Evolutionary conservation across 2,329 filamentous ascomycete species (phyloP), one percentile per base, ranked within the genome.

Genomic region (Myriosclerotinia duriaeana): DNA sequence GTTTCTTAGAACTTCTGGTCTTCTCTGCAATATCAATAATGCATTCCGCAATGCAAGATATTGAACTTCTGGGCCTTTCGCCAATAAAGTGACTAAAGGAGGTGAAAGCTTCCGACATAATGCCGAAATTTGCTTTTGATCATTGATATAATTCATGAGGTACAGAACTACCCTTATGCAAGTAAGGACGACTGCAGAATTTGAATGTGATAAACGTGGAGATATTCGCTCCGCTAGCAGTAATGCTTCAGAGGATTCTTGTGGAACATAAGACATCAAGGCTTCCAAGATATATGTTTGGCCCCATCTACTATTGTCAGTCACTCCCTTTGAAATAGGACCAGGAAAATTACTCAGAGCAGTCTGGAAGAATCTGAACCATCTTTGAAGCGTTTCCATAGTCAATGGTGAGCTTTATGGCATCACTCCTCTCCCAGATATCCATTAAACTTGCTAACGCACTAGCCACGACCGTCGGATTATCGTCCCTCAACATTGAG

Each of bases 221-320:
- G 94, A 87, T 76, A 99, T 96, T 69, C 95, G 88, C 78, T 99
- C 95, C 14, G 95, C 95, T 52, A 99, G 84, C 20, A 99, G 83
- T 8, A 92, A 84, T 5, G 95, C 94, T 79, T 99, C 95, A 48
- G 88, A 85, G 0, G 89, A 89, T 74, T 98, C 93, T 78, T 96
- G 92, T 7, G 95, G 95, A 17, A 98, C 91, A 76, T 98, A 99
- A 30, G 94, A 95, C 91, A 98, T 98, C 74, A 99, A 84, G 26
- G 95, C 93, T 80, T 99, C 95, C 11, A 99, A 85, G 66, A 99
- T 98, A 78, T 99, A 99, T 30, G 94, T 97, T 81, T 99, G 95
- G 53, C 95, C 94, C 95, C 95, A 99, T 84, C 92, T 96, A 55
- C 22, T 54, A 50, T 52, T 56, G 69, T 53, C 40, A 63, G 12